A percentile compares a stretch with the other conserved stretches of the same genome.
Conservation (phyloP, 1,139 yeast species). For the Tardiomyces blankii region DNA sequence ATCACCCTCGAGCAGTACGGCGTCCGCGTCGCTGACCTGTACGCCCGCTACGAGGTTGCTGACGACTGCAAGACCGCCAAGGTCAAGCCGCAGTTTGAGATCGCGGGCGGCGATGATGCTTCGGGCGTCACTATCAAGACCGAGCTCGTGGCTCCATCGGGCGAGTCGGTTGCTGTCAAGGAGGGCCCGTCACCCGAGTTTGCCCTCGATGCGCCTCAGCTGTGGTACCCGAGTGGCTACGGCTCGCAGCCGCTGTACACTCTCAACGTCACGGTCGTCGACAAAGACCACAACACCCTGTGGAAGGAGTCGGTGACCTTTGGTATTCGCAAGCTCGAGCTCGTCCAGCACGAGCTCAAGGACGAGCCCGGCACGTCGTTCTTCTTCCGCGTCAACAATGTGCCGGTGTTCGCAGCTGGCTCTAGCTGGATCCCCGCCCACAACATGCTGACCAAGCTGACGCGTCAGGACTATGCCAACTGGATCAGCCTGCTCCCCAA, state of each 20-base stretch:
- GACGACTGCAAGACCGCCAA: slow-evolving; percentile 5
- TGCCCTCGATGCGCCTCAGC: slow-evolving; percentile 16
- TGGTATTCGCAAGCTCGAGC: slow-evolving; percentile 32
- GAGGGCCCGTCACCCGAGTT: no score
- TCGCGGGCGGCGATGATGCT: not conserved
- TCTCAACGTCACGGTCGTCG: slow-evolving; percentile 11
- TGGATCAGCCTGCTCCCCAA: slow-evolving; percentile 28
- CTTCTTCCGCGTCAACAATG: slow-evolving; percentile 32
- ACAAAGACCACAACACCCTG: slow-evolving; percentile 6
- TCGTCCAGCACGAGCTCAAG: slow-evolving; percentile 28
- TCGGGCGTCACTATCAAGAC: not conserved
- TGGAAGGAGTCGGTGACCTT: slow-evolving; percentile 9
- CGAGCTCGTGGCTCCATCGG: slow-evolving; percentile 8
- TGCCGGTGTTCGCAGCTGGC: slow-evolving; percentile 31
- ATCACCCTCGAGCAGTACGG: slow-evolving; percentile 22
- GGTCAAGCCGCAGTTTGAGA: slow-evolving; percentile 2
- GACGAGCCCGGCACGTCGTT: slow-evolving; percentile 30
- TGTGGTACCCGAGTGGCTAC: slow-evolving; percentile 35
- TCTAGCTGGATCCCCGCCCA: slow-evolving; percentile 42
- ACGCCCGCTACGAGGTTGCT: slow-evolving; percentile 5
- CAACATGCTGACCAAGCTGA: slow-evolving; percentile 27
- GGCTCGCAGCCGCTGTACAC: slow-evolving; percentile 31
- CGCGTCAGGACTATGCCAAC: slow-evolving; percentile 25
- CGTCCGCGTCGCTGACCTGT: not conserved
- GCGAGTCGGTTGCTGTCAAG: slow-evolving; percentile 1